Conservation (phyloP, 2,329 filamentous ascomycete species). For the Claviceps humidiphila region DNA sequence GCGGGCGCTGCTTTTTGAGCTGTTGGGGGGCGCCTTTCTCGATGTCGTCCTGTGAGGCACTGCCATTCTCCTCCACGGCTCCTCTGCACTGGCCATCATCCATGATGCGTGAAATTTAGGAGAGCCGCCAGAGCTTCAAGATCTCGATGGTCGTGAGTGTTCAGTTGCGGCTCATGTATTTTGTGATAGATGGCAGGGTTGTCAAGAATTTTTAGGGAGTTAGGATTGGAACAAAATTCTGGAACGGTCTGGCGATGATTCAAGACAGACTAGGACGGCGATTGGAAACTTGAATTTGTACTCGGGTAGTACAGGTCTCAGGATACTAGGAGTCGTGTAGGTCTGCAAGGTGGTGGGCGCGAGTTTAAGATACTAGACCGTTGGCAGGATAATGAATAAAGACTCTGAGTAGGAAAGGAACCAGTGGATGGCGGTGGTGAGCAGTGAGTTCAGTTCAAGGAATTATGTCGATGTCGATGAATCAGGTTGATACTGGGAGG, state of each 20-base stretch:
- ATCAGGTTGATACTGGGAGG: background rate
- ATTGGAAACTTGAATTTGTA: background rate
- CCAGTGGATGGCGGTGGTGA: background rate
- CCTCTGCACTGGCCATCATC: slow-evolving; percentile 27
- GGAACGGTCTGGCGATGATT: background rate
- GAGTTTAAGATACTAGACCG: background rate
- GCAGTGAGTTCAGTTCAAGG: background rate
- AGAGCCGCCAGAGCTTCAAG: background rate
- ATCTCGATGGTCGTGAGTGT: background rate
- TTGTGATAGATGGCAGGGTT: background rate
- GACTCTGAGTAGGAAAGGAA: background rate
- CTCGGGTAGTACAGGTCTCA: background rate
- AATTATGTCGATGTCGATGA: background rate
- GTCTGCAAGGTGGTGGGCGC: background rate
- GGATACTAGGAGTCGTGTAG: background rate
- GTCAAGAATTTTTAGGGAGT: too few species aligned
- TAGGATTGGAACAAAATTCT: background rate
- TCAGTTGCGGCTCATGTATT: background rate
- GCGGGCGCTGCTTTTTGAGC: background rate
- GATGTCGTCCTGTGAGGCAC: slow-evolving; percentile 14
- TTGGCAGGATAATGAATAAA: background rate
- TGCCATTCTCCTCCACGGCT: slow-evolving; percentile 22
- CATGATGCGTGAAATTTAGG: slow-evolving; percentile 17
- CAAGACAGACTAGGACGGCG: background rate
- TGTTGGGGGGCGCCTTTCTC: slow-evolving; percentile 4